Evolutionary conservation across 805 yeast genomes (phyloP).

Genomic region (Debaryomyces maramus): DNA sequence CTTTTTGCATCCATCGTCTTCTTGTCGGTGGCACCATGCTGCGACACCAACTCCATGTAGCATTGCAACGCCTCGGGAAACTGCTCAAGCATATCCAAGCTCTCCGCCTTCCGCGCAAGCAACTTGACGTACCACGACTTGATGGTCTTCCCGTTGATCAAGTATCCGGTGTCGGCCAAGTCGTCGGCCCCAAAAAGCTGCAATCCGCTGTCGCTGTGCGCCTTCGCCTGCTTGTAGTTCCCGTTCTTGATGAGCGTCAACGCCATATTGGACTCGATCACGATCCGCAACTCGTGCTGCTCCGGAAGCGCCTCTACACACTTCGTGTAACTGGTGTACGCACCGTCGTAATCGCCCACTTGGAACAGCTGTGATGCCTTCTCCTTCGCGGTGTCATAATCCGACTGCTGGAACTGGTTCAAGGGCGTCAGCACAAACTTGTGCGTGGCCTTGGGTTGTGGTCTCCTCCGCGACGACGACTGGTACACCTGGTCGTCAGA

Average conservation of each 20-base stretch:
- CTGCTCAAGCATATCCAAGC: constrained; percentile 75
- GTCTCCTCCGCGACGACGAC: constrained; percentile 26
- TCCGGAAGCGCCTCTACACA: constrained; percentile 54
- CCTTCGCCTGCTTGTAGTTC: constrained; percentile 54
- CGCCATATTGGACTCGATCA: constrained; percentile 73
- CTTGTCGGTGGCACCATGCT: constrained; percentile 61
- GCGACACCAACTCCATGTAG: constrained; percentile 63
- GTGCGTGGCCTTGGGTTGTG: constrained; percentile 9
- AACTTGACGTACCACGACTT: constrained; percentile 76
- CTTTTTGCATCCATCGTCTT: constrained; percentile 76
- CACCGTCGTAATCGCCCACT: constrained; percentile 77
- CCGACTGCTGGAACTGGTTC: constrained; percentile 40
- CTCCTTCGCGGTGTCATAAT: constrained; percentile 49
- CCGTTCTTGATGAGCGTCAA: constrained; percentile 65
- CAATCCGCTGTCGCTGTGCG: constrained; percentile 50
- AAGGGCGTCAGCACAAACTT: constrained; percentile 19
- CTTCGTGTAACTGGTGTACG: constrained; percentile 59
- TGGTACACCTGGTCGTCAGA: constrained; percentile 19
- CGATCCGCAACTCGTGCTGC: constrained; percentile 62
- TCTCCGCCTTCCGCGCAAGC: constrained; percentile 72
- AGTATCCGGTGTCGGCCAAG: constrained; percentile 24
- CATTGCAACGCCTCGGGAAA: constrained; percentile 60
- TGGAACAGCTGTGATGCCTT: constrained; percentile 66
- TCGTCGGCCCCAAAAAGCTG: constrained; percentile 29
- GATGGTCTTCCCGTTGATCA: constrained; percentile 50